These are phyloP conservation scores for Corynascus novoguineensis DNA, from an alignment of 495 filamentous ascomycete genomes.

Conservation along the genomic window DNA sequence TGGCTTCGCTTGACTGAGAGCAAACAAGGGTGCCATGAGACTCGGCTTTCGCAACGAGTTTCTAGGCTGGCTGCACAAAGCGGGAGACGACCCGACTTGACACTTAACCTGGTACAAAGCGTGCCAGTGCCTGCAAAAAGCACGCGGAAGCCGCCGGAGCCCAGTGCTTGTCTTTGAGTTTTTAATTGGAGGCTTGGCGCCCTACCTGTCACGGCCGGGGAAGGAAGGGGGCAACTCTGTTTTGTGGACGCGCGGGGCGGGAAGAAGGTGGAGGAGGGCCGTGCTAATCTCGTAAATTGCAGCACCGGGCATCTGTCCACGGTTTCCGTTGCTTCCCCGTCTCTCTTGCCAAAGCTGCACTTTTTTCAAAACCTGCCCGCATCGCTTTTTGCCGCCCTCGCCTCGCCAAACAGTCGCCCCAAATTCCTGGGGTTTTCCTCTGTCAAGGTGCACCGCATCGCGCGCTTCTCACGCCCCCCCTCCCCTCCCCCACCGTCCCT, in stretches of 20 bases:
- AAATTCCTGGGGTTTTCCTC: background rate
- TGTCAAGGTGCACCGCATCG: background rate
- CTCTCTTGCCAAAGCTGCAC: background rate
- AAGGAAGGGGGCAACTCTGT: background rate
- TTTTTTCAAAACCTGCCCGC: background rate
- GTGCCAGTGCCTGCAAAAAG: no score
- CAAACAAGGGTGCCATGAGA: no score
- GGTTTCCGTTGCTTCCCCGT: background rate
- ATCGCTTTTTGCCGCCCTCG: background rate
- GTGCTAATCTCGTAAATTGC: conserved; percentile 9
- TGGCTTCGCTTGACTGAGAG: background rate
- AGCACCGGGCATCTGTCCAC: background rate
- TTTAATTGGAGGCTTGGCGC: background rate
- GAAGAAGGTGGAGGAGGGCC: conserved; percentile 3
- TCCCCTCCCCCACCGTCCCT: no score
- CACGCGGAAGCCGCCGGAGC: background rate
- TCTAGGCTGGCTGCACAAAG: background rate
- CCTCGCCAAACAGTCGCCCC: background rate
- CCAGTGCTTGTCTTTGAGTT: background rate
- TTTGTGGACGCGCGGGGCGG: background rate
- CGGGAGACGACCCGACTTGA: no score
- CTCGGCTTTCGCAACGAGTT: no score
- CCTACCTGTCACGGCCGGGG: background rate
- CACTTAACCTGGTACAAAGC: no score
- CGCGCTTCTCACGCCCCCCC: background rate